Base-by-base conservation (phyloP, 345 rosid species). In the Noccaea caerulescens region DNA sequence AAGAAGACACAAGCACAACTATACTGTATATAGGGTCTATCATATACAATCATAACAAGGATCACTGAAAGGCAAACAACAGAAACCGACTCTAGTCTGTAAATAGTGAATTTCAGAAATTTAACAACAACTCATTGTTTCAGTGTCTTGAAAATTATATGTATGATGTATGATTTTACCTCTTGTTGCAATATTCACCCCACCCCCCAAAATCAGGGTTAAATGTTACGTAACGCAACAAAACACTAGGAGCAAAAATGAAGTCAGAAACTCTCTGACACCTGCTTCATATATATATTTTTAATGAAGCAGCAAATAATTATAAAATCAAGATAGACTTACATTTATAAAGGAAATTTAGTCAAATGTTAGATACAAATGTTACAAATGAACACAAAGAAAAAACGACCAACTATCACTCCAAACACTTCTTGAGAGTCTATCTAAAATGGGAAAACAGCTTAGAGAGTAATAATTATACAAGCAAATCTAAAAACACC, bases 181-280 rank as follows among this genome's bases (percentile, higher is more conserved):
- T 53, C 33, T 51, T 51, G 16, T 52, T 25, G 36, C 6, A 51
- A 4, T 51, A 51, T 25, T 16, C 18, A 16, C 18, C 18, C 18
- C 18, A n/a, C n/a, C n/a, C n/a, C n/a, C n/a, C n/a, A n/a, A n/a
- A 16, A 16, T 16, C 18, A 16, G 18, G 36, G 36, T 33, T 33
- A 33, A 33, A 33, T 33, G 6, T 33, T 33, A 4, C 36, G 36
- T 33, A 33, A 33, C 6, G 36, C 36, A 33, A 33, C 7, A 33
- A 33, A 33, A 33, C 36, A 33, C 36, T 5, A 33, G 7, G 36
- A 33, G 36, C 36, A 33, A 33, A 33, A 33, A 4, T 11, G 13
- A 25, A 10, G 34, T 25, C 57, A 52, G 57, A 27, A 52, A 52
- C 57, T 11, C 56, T 52, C 58, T 53, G 37, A 30, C 58, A 53